Evolutionary conservation across 2,329 filamentous ascomycete species (phyloP).

Genomic region (Ophiocordyceps australis): DNA sequence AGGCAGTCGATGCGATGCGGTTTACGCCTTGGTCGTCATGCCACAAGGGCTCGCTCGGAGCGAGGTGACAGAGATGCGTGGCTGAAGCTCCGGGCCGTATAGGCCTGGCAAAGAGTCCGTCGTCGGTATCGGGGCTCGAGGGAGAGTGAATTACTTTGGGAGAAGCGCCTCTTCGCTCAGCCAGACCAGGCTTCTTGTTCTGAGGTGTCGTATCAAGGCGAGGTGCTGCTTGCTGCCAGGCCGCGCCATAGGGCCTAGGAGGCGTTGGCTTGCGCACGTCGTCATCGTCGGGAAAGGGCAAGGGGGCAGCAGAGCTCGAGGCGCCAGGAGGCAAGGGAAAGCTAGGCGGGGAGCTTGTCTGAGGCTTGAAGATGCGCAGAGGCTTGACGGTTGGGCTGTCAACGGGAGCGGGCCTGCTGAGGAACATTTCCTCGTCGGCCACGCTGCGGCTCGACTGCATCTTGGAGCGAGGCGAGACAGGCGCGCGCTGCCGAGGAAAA

Average conservation of each 20-base stretch:
- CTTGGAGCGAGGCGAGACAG: too few relatives aligned
- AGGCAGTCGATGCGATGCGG: constrained; percentile 64
- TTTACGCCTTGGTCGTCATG: constrained; percentile 33
- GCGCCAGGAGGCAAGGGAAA: constrained; percentile 51
- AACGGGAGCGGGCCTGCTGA: constrained; percentile 35
- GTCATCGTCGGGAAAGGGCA: constrained; percentile 61
- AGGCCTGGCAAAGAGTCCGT: constrained; percentile 61
- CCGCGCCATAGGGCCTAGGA: constrained; percentile 24
- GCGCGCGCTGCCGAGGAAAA: too few relatives aligned
- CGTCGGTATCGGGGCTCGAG: constrained; percentile 56
- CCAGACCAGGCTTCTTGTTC: constrained; percentile 47
- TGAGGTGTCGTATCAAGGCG: constrained; percentile 36
- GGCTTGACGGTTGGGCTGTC: constrained; percentile 72
- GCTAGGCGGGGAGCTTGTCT: constrained; percentile 29
- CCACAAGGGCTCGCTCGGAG: constrained; percentile 7
- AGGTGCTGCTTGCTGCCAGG: constrained; percentile 29
- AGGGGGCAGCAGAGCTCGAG: constrained; percentile 46
- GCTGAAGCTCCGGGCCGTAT: too few relatives aligned
- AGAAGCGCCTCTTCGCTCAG: constrained; percentile 65
- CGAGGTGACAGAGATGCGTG: constrained; percentile 9
- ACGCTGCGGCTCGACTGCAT: constrained; percentile 43
- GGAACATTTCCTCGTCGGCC: constrained; percentile 70
- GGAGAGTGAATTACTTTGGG: constrained; percentile 75
- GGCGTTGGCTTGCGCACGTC: constrained; percentile 26
- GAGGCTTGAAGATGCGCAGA: constrained; percentile 67